phyloP scores from a whole-genome alignment of 208 protist species.

The Crithidia brevicula region DNA sequence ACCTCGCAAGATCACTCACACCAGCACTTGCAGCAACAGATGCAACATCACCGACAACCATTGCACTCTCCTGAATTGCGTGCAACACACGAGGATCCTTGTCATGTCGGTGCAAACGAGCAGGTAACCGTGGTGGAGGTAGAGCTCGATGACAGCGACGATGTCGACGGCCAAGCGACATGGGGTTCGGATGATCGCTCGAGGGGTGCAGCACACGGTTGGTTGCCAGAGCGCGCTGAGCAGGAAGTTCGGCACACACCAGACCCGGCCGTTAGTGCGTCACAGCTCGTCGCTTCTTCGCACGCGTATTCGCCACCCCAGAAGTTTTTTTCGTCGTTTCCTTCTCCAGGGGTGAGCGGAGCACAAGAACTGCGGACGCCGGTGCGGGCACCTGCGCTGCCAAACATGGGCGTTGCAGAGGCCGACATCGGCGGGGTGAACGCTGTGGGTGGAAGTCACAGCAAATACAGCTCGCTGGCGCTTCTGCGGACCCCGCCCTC shows the following conservation, averaged over 20 bases:
- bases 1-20: no score
- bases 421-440: neutral
- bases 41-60: no score
- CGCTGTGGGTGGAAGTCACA: constrained; percentile 13
- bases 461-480: constrained; percentile 26
- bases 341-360: neutral
- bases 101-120: neutral
- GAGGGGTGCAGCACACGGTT: neutral
- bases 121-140: constrained; percentile 26
- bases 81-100: neutral
- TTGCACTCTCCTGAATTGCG: no score
- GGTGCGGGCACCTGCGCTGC: constrained; percentile 22
- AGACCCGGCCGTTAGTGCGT: no score
- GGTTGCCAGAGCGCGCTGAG: neutral
- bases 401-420: constrained; percentile 25
- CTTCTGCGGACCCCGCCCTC: constrained; percentile 28
- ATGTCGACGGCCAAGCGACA: neutral
- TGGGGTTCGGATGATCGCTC: no score
- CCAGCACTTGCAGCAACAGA: no score
- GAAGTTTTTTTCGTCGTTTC: neutral
- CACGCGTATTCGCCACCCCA: neutral
- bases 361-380: constrained; percentile 14
- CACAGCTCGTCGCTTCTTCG: neutral
- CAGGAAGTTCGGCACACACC: no score
- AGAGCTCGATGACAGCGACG: constrained; percentile 15